These are phyloP conservation scores for Helianthus tuberosus DNA, from an alignment of 129 eudicot genomes.

Conservation along the genomic window DNA sequence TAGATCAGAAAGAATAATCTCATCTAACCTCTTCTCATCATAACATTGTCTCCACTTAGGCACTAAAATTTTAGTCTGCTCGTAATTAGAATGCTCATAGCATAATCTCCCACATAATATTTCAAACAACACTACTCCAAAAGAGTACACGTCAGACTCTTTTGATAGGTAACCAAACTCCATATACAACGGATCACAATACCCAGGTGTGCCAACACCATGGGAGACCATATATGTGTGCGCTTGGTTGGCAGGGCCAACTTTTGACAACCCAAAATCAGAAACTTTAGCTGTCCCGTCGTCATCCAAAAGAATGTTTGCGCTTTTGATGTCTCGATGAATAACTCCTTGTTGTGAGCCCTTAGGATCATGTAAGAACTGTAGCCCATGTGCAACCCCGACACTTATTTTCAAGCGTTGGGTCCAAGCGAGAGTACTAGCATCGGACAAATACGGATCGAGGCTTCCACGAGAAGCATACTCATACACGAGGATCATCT, in stretches of 20 bases:
- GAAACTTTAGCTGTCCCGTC: constrained; percentile 15
- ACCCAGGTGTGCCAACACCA: constrained; percentile 29
- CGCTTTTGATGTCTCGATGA: constrained; percentile 21
- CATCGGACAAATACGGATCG: not conserved
- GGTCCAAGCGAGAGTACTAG: constrained; percentile 1
- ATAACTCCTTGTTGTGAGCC: constrained; percentile 13
- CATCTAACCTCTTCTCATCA: constrained; percentile 13
- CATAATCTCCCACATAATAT: constrained; percentile 14
- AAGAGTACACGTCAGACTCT: constrained; percentile 24
- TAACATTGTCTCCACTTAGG: constrained; percentile 15
- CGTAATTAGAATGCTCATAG: not conserved
- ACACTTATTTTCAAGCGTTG: constrained; percentile 19
- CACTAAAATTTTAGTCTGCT: not conserved
- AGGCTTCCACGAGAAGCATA: constrained; percentile 29
- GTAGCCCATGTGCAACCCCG: constrained; percentile 11
- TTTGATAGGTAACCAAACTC: not conserved
- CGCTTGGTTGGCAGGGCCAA: constrained; percentile 21
- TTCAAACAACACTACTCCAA: constrained; percentile 27
- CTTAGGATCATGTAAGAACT: constrained; percentile 16
- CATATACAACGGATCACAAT: constrained; percentile 21
- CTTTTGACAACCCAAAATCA: constrained; percentile 26
- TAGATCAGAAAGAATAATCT: constrained; percentile 1
- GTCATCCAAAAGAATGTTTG: constrained; percentile 23
- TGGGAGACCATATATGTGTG: not conserved
- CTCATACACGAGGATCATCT: not conserved